A percentile compares a stretch with the other conserved stretches of the same genome.
Conservation (phyloP, 2,329 filamentous ascomycete species). For the Microcyclospora pomicola region DNA sequence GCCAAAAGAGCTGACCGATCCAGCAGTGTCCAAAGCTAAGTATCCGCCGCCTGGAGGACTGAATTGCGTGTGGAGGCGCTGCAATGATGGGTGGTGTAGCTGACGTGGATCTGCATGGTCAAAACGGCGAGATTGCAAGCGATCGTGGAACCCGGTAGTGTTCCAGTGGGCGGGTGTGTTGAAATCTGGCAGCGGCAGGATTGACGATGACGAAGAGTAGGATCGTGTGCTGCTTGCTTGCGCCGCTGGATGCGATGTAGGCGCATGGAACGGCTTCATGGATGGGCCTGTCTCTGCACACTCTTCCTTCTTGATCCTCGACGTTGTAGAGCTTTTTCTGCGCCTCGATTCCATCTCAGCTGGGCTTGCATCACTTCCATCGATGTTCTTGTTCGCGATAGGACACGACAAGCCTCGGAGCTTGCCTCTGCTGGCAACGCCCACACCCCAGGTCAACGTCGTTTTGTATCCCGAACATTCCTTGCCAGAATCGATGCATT, state of each 20-base stretch:
- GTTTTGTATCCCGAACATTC: conserved; percentile 96
- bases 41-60: conserved; percentile 28
- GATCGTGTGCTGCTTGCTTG: too few species aligned
- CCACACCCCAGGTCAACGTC: conserved; percentile 89
- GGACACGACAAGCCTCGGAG: conserved; percentile 73
- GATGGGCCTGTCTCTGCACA: too few species aligned
- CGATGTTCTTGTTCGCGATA: conserved; percentile 33
- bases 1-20: conserved; percentile 33
- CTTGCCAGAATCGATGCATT: conserved; percentile 80
- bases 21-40: conserved; percentile 31
- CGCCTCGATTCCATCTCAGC: conserved; percentile 5
- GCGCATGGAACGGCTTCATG: conserved; percentile 2
- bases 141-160: too few species aligned
- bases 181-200: conserved; percentile 6
- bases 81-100: conserved; percentile 26
- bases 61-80: conserved; percentile 30
- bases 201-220: too few species aligned
- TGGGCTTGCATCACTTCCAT: conserved; percentile 7
- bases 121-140: conserved; percentile 11
- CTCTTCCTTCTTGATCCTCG: conserved; percentile 7
- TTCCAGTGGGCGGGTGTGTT: conserved; percentile 1
- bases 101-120: conserved; percentile 14
- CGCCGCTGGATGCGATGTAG: too few species aligned
- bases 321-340: conserved; percentile 15
- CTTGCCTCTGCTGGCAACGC: conserved; percentile 89